Evolutionary conservation across 371 early-diverging fungal species (phyloP).

Genomic region (Entomophthora muscae): DNA sequence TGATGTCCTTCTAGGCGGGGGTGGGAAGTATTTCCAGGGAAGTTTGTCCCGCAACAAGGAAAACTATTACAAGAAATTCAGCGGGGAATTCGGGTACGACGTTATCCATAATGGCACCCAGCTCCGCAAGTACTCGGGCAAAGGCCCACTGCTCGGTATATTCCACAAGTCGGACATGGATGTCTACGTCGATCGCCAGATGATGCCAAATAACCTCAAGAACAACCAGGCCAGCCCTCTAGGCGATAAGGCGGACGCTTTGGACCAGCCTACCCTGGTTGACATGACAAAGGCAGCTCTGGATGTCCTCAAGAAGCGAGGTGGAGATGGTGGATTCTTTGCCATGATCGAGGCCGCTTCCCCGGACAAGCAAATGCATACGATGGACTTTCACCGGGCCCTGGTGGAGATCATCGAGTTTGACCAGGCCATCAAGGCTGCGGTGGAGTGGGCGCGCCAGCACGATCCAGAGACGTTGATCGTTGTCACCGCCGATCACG

Average conservation of each 20-base stretch:
- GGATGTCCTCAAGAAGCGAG: conserved; percentile 34
- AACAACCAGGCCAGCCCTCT: conserved; percentile 26
- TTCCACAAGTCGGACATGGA: conserved; percentile 42
- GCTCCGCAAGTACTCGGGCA: conserved; percentile 26
- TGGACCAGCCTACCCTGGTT: conserved; percentile 42
- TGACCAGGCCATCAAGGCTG: conserved; percentile 42
- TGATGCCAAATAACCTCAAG: conserved; percentile 31
- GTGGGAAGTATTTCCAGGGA: conserved; percentile 33
- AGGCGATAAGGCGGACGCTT: conserved; percentile 26
- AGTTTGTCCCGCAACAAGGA: conserved; percentile 27
- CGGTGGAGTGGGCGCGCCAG: conserved; percentile 34
- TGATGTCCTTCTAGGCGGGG: conserved; percentile 51
- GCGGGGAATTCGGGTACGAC: conserved; percentile 32
- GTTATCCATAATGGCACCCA: conserved; percentile 29
- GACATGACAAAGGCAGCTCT: conserved; percentile 48
- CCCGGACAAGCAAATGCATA: conserved; percentile 50
- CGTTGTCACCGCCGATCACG: conserved; percentile 52
- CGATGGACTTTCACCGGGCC: conserved; percentile 48
- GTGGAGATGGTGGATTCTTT: conserved; percentile 49
- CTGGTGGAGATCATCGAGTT: conserved; percentile 49
- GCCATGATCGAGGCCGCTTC: conserved; percentile 60
- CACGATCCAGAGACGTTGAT: conserved; percentile 43
- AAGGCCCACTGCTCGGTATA: conserved; percentile 45
- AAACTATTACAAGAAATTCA: conserved; percentile 31
- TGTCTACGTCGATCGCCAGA: conserved; percentile 48